Base-by-base conservation (phyloP, 2,329 filamentous ascomycete genomes). In the Fusarium decemcellulare region DNA sequence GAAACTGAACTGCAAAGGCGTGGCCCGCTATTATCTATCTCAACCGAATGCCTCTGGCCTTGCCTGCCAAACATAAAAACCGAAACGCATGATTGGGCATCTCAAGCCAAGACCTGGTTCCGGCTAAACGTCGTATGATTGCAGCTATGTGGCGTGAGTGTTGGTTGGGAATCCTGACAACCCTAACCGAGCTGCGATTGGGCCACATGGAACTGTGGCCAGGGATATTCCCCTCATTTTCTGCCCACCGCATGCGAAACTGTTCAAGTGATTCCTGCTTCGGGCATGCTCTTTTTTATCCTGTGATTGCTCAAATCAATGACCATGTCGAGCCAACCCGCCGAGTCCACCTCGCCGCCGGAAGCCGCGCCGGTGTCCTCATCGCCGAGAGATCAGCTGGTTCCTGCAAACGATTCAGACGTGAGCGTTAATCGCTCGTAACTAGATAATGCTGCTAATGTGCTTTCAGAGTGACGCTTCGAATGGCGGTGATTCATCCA, bases 181-280 rank as follows among this genome's bases (percentile, higher is more conserved):
- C 50, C 50, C 50, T 30, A 53, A 53, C 50, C 50, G 23, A 53
- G 50, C 50, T 9, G 36, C 10, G n/a, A 40, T 53, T 53, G 50
- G 50, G 50, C 40, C 36, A 53, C 50, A 53, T 53, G 50, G 8
- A 40, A 16, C 8, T 2, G 23, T 16, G 50, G 23, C 50, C 50
- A 53, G 50, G 50, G 50, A 40, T 53, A n/a, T 53, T 53, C 50
- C 50, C 36, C 36, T 53, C 50, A 39, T 53, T 14, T n/a, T 16
- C 50, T 15, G n/a, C 23, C 50, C 36, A 53, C 50, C 14, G 15
- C 36, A 40, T 18, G 23, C 5, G 36, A 53, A 30, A 18, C 15
- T 37, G 18, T 15, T 16, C 32, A 29, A 51, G 12, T 51, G 16
- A 29, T 39, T 51, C 9, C 18, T 27, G 18, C 12, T n/a, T 32